A percentile compares a stretch with the other conserved stretches of the same genome.
Evolutionary conservation across 2,329 filamentous ascomycete genomes (phyloP).

Genomic region (Stemphylium lycopersici): DNA sequence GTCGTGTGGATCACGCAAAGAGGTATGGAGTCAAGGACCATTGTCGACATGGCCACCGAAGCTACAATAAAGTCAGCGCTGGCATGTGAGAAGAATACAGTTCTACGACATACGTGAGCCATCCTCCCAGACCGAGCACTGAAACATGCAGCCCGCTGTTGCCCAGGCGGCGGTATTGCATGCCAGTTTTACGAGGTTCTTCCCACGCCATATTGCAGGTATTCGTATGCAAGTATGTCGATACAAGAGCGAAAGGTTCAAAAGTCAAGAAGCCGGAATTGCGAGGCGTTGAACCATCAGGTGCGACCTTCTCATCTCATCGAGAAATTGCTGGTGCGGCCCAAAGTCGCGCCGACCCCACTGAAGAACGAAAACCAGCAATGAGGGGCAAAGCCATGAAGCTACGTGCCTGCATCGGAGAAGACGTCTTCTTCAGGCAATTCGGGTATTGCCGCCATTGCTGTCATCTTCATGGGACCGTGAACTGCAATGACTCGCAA

Average conservation of each 20-base stretch:
- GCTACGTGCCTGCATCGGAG: background rate
- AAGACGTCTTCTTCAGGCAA: background rate
- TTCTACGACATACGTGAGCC: conserved; percentile 65
- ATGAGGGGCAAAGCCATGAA: background rate
- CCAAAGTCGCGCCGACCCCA: background rate
- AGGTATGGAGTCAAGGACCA: conserved; percentile 49
- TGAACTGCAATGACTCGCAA: background rate
- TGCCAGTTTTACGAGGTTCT: conserved; percentile 42
- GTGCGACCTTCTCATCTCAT: background rate
- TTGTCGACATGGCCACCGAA: conserved; percentile 71
- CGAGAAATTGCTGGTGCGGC: background rate
- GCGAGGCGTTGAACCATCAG: background rate
- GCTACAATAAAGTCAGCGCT: conserved; percentile 11
- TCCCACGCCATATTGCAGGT: conserved; percentile 33
- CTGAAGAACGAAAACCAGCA: background rate
- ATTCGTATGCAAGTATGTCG: background rate
- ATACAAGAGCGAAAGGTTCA: background rate
- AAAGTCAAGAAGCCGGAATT: background rate
- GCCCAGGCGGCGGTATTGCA: conserved; percentile 71
- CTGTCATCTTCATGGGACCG: background rate
- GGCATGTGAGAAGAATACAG: background rate
- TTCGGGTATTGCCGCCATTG: background rate
- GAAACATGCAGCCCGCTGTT: conserved; percentile 77
- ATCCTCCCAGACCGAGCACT: conserved; percentile 67
- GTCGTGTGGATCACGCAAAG: background rate